Percentiles rank a stretch among this genome's conserved stretches.
These are phyloP conservation scores for Ophiocordyceps australis DNA, from an alignment of 2,329 filamentous ascomycete species.

Conservation along the genomic window DNA sequence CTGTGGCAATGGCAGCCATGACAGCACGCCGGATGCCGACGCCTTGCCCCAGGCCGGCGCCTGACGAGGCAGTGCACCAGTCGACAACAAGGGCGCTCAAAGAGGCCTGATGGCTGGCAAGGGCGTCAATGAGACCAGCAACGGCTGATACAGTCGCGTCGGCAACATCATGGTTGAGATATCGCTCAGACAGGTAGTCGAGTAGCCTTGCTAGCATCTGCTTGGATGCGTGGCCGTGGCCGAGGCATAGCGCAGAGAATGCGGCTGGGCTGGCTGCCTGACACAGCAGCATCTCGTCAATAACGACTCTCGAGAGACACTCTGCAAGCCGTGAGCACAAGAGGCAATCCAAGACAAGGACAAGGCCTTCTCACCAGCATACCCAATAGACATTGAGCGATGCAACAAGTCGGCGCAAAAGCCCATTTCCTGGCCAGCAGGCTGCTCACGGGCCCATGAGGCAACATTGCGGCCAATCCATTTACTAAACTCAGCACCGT, in stretches of 20 bases:
- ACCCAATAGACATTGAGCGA: conserved; percentile 52
- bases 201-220: conserved; percentile 10
- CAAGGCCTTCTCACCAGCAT: conserved; percentile 35
- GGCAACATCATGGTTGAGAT: conserved; percentile 17
- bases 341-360: neutral
- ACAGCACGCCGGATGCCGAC: conserved; percentile 50
- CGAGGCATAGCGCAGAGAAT: conserved; percentile 13
- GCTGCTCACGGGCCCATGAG: conserved; percentile 17
- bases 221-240: conserved; percentile 8
- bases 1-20: conserved; percentile 34
- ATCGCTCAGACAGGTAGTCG: conserved; percentile 24
- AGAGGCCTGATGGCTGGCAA: conserved; percentile 27
- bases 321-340: conserved; percentile 15
- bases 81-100: conserved; percentile 35
- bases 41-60: conserved; percentile 44
- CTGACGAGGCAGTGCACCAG: conserved; percentile 48
- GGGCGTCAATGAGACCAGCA: conserved; percentile 32
- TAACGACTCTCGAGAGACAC: conserved; percentile 14
- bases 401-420: conserved; percentile 29
- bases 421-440: conserved; percentile 17
- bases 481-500: conserved; percentile 42
- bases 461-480: conserved; percentile 56
- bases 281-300: conserved; percentile 19
- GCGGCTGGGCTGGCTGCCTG: conserved; percentile 4
- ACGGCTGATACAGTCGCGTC: conserved; percentile 32